Evolutionary conservation across 2,329 filamentous ascomycete genomes (phyloP), one percentile per base, ranked within the genome.

Genomic region (Septoria linicola): DNA sequence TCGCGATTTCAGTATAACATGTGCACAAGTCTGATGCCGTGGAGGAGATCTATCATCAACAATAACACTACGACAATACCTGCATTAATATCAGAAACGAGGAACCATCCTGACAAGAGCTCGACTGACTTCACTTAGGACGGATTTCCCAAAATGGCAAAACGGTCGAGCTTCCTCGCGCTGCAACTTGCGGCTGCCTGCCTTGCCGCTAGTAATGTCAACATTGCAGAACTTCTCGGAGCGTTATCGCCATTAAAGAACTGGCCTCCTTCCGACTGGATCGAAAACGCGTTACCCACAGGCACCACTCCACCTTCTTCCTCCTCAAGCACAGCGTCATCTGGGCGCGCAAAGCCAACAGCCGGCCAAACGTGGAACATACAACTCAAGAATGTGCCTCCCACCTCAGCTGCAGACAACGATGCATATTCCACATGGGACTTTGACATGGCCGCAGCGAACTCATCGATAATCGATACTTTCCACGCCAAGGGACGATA

Each of bases 361-460:
- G 44, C 53, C 27, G 49, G 49, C n/a, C 36, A 46, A 20, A 23
- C 55, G 27, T 58, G 52, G 52, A 58, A 58, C 49, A 58, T 58
- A 3, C 41, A 55, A 27, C 53, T 58, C 23, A 21, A 11, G n/a
- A 31, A 14, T 10, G 31, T 53, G 5, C 55, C 55, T 3, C 25
- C 45, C 10, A 14, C 20, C n/a, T 39, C 40, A 16, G 21, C 39
- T 4, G 49, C 45, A 14, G 40, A 49, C 6, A 37, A 49, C 35
- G 19, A 48, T 7, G 41, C 41, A 2, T 55, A 53, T 23, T 23
- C 36, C 8, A 21, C 56, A 19, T 58, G 50, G 49, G 55, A 58
- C 42, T 53, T 53, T 13, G 55, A 56, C 20, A 48, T 56, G 41
- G 23, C 35, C 14, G 42, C 41, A 11, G 42, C 55, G 13, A 35